A percentile compares a stretch with the other conserved stretches of the same genome.
Evolutionary conservation across 805 yeast species (phyloP).

Genomic region (Millerago galiae): DNA sequence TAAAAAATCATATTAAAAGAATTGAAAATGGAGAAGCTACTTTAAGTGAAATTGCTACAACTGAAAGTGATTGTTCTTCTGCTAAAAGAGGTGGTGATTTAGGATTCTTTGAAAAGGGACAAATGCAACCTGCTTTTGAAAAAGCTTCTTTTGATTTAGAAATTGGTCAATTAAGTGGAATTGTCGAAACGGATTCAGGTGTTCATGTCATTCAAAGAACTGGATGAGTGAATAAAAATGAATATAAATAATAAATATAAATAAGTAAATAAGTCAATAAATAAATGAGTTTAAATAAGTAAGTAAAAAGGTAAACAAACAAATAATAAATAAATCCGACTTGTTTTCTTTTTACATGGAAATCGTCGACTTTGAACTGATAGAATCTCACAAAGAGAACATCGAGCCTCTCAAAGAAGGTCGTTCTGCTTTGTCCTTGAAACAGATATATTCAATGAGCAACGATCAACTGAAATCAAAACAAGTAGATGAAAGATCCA

Average conservation of each 20-base stretch:
- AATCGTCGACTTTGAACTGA: constrained; percentile 30
- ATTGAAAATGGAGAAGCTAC: constrained; percentile 59
- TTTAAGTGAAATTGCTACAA: constrained; percentile 65
- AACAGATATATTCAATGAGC: constrained; percentile 32
- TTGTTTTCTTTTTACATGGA: no score
- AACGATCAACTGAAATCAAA: constrained; percentile 22
- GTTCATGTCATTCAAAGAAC: constrained; percentile 84
- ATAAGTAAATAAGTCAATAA: no score
- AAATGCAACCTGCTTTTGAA: constrained; percentile 95
- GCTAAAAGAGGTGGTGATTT: constrained; percentile 87
- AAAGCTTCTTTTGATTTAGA: constrained; percentile 75
- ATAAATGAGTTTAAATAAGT: no score
- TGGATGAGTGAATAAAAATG: constrained; percentile 26
- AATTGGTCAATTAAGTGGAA: constrained; percentile 76
- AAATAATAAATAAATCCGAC: no score
- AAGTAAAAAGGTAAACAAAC: no score
- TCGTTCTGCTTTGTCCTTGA: constrained; percentile 55
- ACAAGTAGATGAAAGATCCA: constrained; percentile 31
- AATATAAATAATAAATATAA: no score
- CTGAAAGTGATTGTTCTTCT: constrained; percentile 86
- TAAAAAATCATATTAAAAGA: constrained; percentile 50
- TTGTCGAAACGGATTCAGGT: constrained; percentile 88
- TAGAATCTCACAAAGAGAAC: constrained; percentile 71
- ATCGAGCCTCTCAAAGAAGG: constrained; percentile 64
- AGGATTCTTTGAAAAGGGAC: constrained; percentile 82